phyloP scores from a whole-genome alignment of 306 rosid genomes.

The Fragaria nilgerrensis region DNA sequence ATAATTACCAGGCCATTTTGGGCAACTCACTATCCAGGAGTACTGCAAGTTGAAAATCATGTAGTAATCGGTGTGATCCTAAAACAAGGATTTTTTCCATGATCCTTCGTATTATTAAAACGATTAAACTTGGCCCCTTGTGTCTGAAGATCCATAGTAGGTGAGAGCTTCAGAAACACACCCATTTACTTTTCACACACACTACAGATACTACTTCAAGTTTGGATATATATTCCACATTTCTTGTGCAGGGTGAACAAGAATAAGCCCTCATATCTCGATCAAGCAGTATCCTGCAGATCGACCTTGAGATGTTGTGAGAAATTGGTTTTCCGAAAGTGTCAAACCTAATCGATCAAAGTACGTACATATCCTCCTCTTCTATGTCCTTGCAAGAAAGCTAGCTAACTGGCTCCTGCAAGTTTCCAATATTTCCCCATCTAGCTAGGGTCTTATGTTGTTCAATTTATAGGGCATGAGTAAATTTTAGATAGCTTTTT shows the following conservation, averaged over 20 bases:
- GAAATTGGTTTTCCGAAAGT: neutral
- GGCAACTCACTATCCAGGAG: neutral
- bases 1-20: neutral
- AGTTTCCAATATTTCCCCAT: neutral
- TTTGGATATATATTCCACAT: constrained; percentile 61
- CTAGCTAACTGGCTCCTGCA: neutral
- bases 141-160: constrained; percentile 69
- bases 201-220: constrained; percentile 12
- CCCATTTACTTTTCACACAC: constrained; percentile 31
- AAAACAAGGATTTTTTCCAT: constrained; percentile 18
- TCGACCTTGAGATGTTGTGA: neutral
- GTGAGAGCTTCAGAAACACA: constrained; percentile 75
- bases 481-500: neutral
- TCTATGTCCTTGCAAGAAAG: constrained; percentile 3
- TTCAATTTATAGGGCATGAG: neutral
- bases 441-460: neutral
- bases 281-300: neutral
- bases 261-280: neutral
- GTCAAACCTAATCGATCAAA: constrained; percentile 7
- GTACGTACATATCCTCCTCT: constrained; percentile 5
- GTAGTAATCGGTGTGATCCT: constrained; percentile 4
- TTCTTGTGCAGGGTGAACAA: constrained; percentile 54
- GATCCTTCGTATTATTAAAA: constrained; percentile 10
- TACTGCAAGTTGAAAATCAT: neutral
- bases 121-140: constrained; percentile 33